Evolutionary conservation across 768 basidiomycete species (phyloP), one percentile per base, ranked within the genome.

Genomic region (Boletus subcaerulescens): DNA sequence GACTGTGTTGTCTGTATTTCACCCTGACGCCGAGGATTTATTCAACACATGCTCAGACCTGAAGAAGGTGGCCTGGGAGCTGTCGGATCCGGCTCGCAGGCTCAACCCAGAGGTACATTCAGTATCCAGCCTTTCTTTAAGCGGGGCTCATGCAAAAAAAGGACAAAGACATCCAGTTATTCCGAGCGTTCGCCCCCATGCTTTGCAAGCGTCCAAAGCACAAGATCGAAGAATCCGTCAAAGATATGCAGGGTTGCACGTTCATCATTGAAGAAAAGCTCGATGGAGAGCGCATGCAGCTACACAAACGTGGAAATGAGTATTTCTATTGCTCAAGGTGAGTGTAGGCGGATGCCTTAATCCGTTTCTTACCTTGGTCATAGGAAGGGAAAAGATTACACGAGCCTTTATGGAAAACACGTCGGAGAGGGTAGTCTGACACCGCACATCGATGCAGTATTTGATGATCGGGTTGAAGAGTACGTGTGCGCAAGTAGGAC

Each of bases 21-120:
- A 99, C 71, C 90, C 92, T 0, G 94, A 98, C 62, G 95, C 96
- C 0, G 87, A 91, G 57, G 91, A 93, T 66, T 73, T 97, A 9
- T 99, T 91, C 76, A 98, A 98, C 67, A 94, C 93, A 1, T 98
- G 93, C 67, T 98, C 95, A 0, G 95, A 98, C 70, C 76, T 98
- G 44, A 95, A 95, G 76, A 90, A 91, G 54, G 91, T 99, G 4
- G 87, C 85, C 32, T 98, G 89, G 86, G 87, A 88, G 49, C 75
- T 99, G 2, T 88, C 86, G 77, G 86, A 97, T 67, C 86, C 88
- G 0, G 74, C 79, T 4, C 78, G 80, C 45, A 78, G 91, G 40
- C 74, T 91, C 14, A 81, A 85, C 45, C 77, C 80, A 9, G 80
- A 84, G 69, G 85, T 84, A 65, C 5, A 13, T 7, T 22, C 13